Percentiles rank a stretch among this genome's conserved stretches.
phyloP scores from a whole-genome alignment of 352 stramenopile species.

The Globisporangium alternatum region DNA sequence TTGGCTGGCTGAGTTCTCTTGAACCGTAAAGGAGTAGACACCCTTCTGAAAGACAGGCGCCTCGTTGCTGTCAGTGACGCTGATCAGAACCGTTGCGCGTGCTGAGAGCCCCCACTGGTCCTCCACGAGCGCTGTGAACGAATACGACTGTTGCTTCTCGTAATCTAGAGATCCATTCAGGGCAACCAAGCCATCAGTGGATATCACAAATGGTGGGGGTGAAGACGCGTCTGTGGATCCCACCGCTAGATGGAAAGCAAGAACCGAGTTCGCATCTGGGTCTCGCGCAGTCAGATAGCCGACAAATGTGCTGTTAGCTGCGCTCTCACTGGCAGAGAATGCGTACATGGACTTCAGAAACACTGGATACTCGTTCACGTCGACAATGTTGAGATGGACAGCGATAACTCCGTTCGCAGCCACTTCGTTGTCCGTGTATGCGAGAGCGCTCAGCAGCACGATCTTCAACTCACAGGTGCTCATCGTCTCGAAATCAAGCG shows the following conservation, averaged over 20 bases:
- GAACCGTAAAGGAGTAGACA: conserved; percentile 30
- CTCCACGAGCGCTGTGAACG: conserved; percentile 17
- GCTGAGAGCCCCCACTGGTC: conserved; percentile 30
- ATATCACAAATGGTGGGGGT: background rate
- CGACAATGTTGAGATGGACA: conserved; percentile 1
- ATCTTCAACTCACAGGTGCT: conserved; percentile 2
- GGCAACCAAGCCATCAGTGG: background rate
- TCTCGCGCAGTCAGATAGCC: conserved; percentile 9
- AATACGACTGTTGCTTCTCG: conserved; percentile 18
- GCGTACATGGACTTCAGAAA: conserved; percentile 6
- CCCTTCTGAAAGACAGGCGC: conserved; percentile 32
- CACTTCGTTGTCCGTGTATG: background rate
- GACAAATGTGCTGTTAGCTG: background rate
- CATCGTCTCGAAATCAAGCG: conserved; percentile 9
- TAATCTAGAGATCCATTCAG: conserved; percentile 17
- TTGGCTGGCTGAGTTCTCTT: conserved; percentile 37
- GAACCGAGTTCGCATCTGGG: background rate
- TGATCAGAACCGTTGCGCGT: conserved; percentile 25
- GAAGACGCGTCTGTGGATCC: background rate
- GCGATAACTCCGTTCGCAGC: background rate
- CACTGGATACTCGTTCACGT: conserved; percentile 11
- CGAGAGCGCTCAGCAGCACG: conserved; percentile 7
- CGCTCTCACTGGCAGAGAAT: conserved; percentile 9
- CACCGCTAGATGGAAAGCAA: conserved; percentile 2
- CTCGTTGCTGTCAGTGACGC: conserved; percentile 44